Base-by-base conservation (phyloP, 352 stramenopile species). In the Lagenidium giganteum region DNA sequence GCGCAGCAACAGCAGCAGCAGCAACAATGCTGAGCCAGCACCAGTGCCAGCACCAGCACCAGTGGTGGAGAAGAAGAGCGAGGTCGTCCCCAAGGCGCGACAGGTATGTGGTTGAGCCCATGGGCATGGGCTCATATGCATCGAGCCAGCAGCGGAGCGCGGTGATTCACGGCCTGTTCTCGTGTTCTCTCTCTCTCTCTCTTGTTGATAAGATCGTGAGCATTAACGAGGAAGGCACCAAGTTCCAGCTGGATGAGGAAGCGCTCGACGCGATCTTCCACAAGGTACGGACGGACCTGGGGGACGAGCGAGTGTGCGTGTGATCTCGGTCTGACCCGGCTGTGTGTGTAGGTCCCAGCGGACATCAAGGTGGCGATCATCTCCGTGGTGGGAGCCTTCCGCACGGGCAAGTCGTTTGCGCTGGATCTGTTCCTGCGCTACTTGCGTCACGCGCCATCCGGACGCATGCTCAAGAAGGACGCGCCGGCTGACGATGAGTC, bases 351-450 rank as follows among this genome's bases (percentile, higher is more conserved):
- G 56, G 59, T 65, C 27, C 92, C 84, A 17, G 67, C 77, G 31
- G 82, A 88, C 47, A 98, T 95, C 75, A 97, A 98, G 64, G 93
- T 99, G 8, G 68, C 89, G 16, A 95, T 99, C 22, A 81, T 99
- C 22, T 97, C 83, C 22, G 95, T 99, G 5, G 95, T 99, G 1
- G 96, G 96, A 28, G 95, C 94, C 8, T 99, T 99, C 70, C 85
- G 96, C 30, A 99, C 95, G 12, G 96, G 96, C 29, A 99, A 99
- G 57, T 96, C 74, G 20, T 98, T 99, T 66, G 70, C 98, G 21
- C 65, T 99, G 24, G 96, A 93, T 56, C 93, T 98, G 57, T 98
- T 99, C 51, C 63, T 99, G 26, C 72, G 91, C 11, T 99, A 98
- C 60, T 61, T 99, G 36, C 78, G 91, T 43, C 71, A 80, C 47